A percentile compares a stretch with the other conserved stretches of the same genome.
phyloP scores from a whole-genome alignment of 305 asterid species.

The Fraxinus sp. region DNA sequence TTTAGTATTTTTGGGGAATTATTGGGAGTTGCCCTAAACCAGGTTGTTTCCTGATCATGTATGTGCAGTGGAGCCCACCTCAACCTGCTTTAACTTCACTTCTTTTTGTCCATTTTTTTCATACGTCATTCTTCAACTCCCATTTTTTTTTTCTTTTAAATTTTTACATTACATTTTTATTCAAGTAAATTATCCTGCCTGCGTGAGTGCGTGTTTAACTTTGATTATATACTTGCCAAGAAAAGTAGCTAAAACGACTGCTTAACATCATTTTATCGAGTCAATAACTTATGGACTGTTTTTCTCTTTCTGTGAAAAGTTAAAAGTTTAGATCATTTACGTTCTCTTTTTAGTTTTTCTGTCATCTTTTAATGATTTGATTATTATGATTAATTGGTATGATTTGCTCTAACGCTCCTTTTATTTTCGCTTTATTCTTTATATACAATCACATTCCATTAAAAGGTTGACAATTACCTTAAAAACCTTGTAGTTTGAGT shows the following conservation, averaged over 20 bases:
- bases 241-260: background rate
- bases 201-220: background rate
- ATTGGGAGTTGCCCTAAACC: constrained; percentile 23
- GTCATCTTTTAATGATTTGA: background rate
- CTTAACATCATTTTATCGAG: background rate
- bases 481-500: background rate
- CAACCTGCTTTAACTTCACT: background rate
- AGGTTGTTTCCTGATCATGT: constrained; percentile 17
- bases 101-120: background rate
- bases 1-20: constrained; percentile 22
- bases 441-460: background rate
- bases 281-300: background rate
- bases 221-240: background rate
- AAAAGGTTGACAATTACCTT: background rate
- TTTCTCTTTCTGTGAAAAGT: background rate
- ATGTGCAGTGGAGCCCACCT: constrained; percentile 10
- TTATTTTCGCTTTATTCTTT: background rate
- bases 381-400: background rate
- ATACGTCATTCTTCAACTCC: background rate
- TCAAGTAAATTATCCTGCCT: background rate
- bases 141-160: background rate
- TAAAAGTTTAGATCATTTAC: background rate
- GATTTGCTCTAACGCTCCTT: background rate
- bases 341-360: background rate
- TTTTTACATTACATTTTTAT: background rate